Evolutionary conservation across 2,329 filamentous ascomycete genomes (phyloP).

Genomic region (Monilinia fructicola): DNA sequence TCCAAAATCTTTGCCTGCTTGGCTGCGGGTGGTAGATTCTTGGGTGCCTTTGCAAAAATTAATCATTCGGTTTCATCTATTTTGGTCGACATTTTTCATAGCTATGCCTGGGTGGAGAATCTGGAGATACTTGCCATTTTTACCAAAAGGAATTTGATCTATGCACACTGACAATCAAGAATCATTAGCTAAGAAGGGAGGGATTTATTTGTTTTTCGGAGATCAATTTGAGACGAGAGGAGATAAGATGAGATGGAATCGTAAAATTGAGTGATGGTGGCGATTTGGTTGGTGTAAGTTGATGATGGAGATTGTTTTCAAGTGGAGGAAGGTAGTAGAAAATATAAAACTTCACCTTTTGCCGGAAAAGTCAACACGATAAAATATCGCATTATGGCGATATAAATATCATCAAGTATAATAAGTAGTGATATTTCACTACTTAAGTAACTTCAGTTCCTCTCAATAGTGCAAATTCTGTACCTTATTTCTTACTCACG

Average conservation of each 20-base stretch:
- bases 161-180: background rate
- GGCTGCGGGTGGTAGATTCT: slow-evolving; percentile 54
- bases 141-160: background rate
- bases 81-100: background rate
- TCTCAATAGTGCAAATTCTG: no score
- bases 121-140: slow-evolving; percentile 12
- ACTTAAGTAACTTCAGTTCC: no score
- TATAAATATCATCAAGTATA: background rate
- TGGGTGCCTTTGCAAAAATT: slow-evolving; percentile 46
- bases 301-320: background rate
- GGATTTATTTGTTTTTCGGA: background rate
- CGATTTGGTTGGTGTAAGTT: background rate
- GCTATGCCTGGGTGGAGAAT: background rate
- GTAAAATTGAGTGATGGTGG: background rate
- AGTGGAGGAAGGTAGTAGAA: background rate
- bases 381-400: no score
- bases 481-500: no score
- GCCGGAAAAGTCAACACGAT: background rate
- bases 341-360: background rate
- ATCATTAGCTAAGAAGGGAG: no score
- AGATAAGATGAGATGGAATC: background rate
- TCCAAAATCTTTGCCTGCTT: slow-evolving; percentile 59
- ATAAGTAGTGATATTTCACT: no score
- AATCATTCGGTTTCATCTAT: slow-evolving; percentile 16
- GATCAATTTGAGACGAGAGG: background rate